phyloP scores from a whole-genome alignment of 2,329 filamentous ascomycete species.

The Pseudopyricularia javanii region DNA sequence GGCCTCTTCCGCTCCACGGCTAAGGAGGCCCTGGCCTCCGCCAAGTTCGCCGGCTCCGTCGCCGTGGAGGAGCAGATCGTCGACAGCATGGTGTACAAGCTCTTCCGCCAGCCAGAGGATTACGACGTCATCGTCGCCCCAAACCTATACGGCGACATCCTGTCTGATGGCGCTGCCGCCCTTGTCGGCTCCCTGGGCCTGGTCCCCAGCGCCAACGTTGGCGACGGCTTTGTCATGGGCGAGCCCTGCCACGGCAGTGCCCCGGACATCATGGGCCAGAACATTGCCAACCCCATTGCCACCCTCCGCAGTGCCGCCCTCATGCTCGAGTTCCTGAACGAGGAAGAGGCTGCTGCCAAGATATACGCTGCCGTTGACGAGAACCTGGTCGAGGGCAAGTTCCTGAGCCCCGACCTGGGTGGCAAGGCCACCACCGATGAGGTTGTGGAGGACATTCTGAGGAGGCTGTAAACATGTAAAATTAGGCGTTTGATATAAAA shows the following conservation, averaged over 20 bases:
- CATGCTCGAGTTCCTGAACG: constrained; percentile 92
- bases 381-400: constrained; percentile 70
- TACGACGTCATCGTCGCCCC: constrained; percentile 98
- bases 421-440: constrained; percentile 76
- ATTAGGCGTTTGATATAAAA: neutral
- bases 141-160: constrained; percentile 93
- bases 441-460: constrained; percentile 78
- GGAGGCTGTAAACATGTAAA: constrained; percentile 49
- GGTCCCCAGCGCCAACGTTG: constrained; percentile 90
- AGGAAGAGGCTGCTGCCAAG: constrained; percentile 73
- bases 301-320: constrained; percentile 82
- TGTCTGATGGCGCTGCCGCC: constrained; percentile 89
- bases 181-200: constrained; percentile 86
- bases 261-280: constrained; percentile 86
- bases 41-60: constrained; percentile 47
- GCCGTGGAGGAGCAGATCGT: constrained; percentile 93
- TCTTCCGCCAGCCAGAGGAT: constrained; percentile 86
- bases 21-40: constrained; percentile 55
- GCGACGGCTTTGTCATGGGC: constrained; percentile 86
- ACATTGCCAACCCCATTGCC: constrained; percentile 92
- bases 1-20: constrained; percentile 82
- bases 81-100: constrained; percentile 98
- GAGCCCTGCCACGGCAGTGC: constrained; percentile 96
- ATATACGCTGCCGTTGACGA: constrained; percentile 90
- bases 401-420: constrained; percentile 81